These are phyloP conservation scores for Wickerhamomyces silvicola DNA, from an alignment of 805 yeast genomes.

Conservation along the genomic window DNA sequence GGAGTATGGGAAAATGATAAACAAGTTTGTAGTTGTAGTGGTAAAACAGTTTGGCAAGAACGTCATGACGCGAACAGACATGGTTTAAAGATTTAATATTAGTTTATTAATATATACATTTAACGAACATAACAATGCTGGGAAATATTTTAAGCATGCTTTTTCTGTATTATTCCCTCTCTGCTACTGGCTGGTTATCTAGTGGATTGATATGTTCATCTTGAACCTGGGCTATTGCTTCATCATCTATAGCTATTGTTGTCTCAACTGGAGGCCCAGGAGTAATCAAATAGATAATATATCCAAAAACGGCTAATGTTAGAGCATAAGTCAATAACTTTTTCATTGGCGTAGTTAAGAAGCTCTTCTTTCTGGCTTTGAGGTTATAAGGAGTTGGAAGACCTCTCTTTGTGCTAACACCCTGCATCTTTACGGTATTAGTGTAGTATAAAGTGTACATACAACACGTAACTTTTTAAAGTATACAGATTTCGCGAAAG, in stretches of 20 bases:
- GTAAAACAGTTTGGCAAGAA: slow-evolving; percentile 96
- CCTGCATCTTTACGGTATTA: slow-evolving; percentile 27
- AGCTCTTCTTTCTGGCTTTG: slow-evolving; percentile 21
- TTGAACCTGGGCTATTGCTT: slow-evolving; percentile 1
- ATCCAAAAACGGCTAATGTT: slow-evolving; percentile 27
- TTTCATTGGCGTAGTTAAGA: slow-evolving; percentile 43
- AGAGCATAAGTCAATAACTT: slow-evolving; percentile 33
- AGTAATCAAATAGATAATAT: slow-evolving; percentile 24
- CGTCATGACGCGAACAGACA: slow-evolving; percentile 63
- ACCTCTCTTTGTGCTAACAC: slow-evolving; percentile 27
- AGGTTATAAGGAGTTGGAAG: slow-evolving; percentile 40
- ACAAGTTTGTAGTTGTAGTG: slow-evolving; percentile 89
- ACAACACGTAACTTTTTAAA: too few relatives aligned
- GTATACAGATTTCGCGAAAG: too few relatives aligned
- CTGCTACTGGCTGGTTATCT: too few relatives aligned
- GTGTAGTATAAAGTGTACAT: too few relatives aligned
- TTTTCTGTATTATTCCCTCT: too few relatives aligned
- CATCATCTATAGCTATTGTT: slow-evolving; percentile 22
- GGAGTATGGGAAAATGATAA: slow-evolving; percentile 97
- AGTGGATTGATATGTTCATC: too few relatives aligned
- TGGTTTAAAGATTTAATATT: slow-evolving; percentile 36
- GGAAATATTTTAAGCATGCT: too few relatives aligned
- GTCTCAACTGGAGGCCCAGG: slow-evolving; percentile 18
- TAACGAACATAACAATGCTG: not conserved
- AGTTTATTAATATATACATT: slow-evolving; percentile 3